phyloP scores from a whole-genome alignment of 139 green algal genomes.

The Picochlorum sp. region DNA sequence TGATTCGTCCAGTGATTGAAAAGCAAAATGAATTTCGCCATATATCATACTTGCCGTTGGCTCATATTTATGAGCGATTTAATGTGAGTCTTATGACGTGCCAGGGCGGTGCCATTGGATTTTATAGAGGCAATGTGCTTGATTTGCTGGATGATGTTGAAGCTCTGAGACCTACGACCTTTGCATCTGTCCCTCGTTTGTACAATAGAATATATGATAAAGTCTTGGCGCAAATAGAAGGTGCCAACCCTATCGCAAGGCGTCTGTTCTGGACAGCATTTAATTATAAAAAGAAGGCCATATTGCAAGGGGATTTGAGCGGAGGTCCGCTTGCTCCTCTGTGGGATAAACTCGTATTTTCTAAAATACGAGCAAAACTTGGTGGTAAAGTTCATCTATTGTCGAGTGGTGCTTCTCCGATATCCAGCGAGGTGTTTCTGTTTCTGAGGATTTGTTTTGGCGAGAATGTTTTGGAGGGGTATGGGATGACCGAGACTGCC shows the following conservation, averaged over 20 bases:
- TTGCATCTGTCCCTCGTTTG: slow-evolving; percentile 82
- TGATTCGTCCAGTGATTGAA: not conserved
- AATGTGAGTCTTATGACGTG: slow-evolving; percentile 46
- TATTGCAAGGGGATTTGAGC: slow-evolving; percentile 41
- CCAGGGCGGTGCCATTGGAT: slow-evolving; percentile 56
- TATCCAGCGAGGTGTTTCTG: slow-evolving; percentile 82
- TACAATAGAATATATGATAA: slow-evolving; percentile 97
- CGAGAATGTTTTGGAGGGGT: slow-evolving; percentile 54
- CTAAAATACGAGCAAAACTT: slow-evolving; percentile 72
- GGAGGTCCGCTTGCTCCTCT: slow-evolving; percentile 61
- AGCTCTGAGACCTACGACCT: slow-evolving; percentile 61
- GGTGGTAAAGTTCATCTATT: slow-evolving; percentile 53
- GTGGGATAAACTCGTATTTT: slow-evolving; percentile 91
- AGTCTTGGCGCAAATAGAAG: slow-evolving; percentile 36
- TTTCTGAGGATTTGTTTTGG: slow-evolving; percentile 90
- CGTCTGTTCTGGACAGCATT: slow-evolving; percentile 68
- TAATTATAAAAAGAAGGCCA: slow-evolving; percentile 53
- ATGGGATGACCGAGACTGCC: slow-evolving; percentile 73
- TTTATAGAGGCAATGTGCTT: slow-evolving; percentile 79
- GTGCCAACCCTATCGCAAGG: slow-evolving; percentile 41
- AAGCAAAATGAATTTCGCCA: slow-evolving; percentile 11
- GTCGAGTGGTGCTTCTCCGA: slow-evolving; percentile 70
- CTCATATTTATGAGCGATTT: slow-evolving; percentile 90
- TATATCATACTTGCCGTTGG: slow-evolving; percentile 85
- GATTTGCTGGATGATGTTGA: slow-evolving; percentile 44